phyloP scores from a whole-genome alignment of 192 early-diverging fungal genomes.

The Coemansia sp. region DNA sequence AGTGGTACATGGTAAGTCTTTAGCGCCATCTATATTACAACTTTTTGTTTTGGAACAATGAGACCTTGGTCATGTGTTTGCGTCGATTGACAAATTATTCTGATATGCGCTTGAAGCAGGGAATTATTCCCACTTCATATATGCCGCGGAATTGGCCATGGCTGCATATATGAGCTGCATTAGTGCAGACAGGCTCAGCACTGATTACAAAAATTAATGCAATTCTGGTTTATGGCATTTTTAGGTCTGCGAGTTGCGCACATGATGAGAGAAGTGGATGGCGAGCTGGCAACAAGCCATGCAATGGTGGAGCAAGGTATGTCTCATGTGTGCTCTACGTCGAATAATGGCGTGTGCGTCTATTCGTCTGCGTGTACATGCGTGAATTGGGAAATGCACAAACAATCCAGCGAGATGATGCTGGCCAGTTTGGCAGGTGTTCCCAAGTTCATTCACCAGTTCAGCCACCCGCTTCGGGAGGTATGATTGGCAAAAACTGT shows the following conservation, averaged over 20 bases:
- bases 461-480: slow-evolving; percentile 5
- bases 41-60: neutral
- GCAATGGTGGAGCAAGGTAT: slow-evolving; percentile 10
- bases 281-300: slow-evolving; percentile 2
- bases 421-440: neutral
- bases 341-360: neutral
- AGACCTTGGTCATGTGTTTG: neutral
- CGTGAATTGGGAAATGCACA: neutral
- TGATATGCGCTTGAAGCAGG: neutral
- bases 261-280: slow-evolving; percentile 13
- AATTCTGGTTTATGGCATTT: neutral
- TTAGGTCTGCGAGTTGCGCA: slow-evolving; percentile 29
- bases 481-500: slow-evolving; percentile 11
- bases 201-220: slow-evolving; percentile 4
- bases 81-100: neutral
- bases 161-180: neutral
- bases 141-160: slow-evolving; percentile 1
- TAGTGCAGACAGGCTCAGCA: neutral
- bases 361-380: neutral
- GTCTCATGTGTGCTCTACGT: slow-evolving; percentile 4
- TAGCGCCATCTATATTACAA: neutral
- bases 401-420: neutral
- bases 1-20: slow-evolving; percentile 33
- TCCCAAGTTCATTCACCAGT: neutral
- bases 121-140: neutral